Evolutionary conservation across 495 filamentous ascomycete genomes (phyloP).

Genomic region (Podospora sp.): DNA sequence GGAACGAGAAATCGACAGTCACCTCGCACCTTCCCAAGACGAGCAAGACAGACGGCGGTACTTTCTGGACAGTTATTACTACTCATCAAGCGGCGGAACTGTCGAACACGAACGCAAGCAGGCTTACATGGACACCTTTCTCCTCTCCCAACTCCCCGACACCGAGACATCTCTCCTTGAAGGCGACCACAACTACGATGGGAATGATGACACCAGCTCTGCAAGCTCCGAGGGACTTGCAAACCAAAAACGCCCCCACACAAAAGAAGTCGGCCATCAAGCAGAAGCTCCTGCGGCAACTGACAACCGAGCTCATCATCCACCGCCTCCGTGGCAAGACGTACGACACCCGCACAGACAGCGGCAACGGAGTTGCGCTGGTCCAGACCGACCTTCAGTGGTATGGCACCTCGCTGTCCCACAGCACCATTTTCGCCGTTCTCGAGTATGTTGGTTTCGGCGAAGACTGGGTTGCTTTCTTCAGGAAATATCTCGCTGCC

Average conservation of each 20-base stretch:
- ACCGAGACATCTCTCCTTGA: constrained; percentile 41
- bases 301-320: constrained; percentile 62
- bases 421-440: constrained; percentile 59
- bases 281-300: constrained; percentile 60
- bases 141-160: constrained; percentile 55
- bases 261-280: constrained; percentile 46
- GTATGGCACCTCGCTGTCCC: constrained; percentile 60
- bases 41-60: constrained; percentile 27
- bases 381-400: constrained; percentile 66
- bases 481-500: constrained; percentile 61
- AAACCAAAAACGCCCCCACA: neutral
- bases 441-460: constrained; percentile 64
- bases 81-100: constrained; percentile 14
- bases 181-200: constrained; percentile 31
- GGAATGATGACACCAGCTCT: constrained; percentile 25
- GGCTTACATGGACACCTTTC: constrained; percentile 36
- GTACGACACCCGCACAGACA: constrained; percentile 17
- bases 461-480: constrained; percentile 62
- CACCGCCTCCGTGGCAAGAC: constrained; percentile 45
- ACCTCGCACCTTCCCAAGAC: constrained; percentile 16
- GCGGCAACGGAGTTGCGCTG: constrained; percentile 59
- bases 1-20: constrained; percentile 18
- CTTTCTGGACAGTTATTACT: constrained; percentile 25
- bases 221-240: neutral
- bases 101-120: constrained; percentile 25